phyloP scores from a whole-genome alignment of 805 yeast species.

The Saccharomyces mikatae region DNA sequence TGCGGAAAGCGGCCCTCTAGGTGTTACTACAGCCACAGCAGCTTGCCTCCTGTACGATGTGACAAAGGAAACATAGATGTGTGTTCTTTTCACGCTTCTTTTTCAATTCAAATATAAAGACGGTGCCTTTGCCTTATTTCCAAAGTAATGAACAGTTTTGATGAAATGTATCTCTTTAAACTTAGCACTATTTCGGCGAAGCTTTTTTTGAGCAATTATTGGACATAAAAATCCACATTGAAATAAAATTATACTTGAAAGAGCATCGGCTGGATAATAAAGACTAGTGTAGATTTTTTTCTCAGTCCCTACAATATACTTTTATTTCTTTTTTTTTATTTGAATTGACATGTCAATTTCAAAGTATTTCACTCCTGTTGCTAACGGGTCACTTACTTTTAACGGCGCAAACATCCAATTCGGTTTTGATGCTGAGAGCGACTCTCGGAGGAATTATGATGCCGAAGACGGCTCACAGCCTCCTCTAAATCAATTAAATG shows the following conservation, averaged over 20 bases:
- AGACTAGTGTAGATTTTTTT: background rate
- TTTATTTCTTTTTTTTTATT: background rate
- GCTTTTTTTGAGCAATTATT: background rate
- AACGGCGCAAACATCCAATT: constrained; percentile 3
- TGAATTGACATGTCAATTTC: constrained; percentile 3
- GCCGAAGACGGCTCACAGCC: background rate
- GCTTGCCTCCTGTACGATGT: background rate
- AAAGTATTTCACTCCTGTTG: constrained; percentile 5
- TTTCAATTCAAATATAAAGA: background rate
- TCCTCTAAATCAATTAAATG: constrained; percentile 5
- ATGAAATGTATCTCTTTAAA: background rate
- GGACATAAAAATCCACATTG: background rate
- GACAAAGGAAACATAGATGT: background rate
- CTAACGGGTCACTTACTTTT: constrained; percentile 5
- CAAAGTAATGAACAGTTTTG: background rate
- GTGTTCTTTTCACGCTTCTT: background rate
- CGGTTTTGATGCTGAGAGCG: background rate
- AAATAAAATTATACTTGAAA: background rate
- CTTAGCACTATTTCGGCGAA: background rate
- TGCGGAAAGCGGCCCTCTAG: background rate
- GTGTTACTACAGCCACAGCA: background rate
- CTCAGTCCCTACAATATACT: background rate
- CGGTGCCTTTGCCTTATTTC: background rate
- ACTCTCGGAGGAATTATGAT: background rate
- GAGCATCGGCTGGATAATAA: background rate